Percentiles rank a stretch among this genome's conserved stretches.
Conservation (phyloP, 139 green algal genomes). For the Limnomonas spitsbergensis region DNA sequence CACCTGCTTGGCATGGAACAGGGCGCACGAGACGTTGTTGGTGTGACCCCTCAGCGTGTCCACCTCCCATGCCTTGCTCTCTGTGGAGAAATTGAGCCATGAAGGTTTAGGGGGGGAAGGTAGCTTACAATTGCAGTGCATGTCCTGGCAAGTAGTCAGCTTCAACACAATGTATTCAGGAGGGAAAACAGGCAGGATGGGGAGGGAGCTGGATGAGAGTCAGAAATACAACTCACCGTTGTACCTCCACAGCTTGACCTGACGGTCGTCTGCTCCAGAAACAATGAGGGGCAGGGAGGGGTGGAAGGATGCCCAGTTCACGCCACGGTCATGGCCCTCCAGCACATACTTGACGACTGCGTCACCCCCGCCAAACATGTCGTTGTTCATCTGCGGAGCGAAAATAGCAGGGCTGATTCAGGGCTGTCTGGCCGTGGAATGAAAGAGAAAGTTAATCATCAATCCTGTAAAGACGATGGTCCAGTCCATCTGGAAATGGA, state of each 20-base stretch:
- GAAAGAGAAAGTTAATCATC: neutral
- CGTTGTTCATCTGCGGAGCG: constrained; percentile 80
- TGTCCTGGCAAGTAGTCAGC: no score
- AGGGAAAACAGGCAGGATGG: no score
- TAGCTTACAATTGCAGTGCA: no score
- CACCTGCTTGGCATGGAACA: constrained; percentile 95
- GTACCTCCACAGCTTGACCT: constrained; percentile 99
- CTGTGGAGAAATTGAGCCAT: constrained; percentile 56
- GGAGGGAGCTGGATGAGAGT: no score
- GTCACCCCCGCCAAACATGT: constrained; percentile 97
- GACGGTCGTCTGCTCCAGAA: constrained; percentile 96
- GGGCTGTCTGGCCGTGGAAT: neutral
- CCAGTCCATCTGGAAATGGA: no score
- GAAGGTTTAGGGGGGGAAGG: no score
- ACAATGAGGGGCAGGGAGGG: constrained; percentile 96
- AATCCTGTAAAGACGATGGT: no score
- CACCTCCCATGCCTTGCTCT: constrained; percentile 99
- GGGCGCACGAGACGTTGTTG: constrained; percentile 99
- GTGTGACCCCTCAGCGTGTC: constrained; percentile 98
- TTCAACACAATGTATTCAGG: no score
- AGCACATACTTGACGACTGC: constrained; percentile 99
- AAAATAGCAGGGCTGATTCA: constrained; percentile 8
- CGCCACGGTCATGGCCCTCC: constrained; percentile 96
- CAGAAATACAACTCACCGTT: no score
- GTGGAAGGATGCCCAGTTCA: constrained; percentile 99